Conservation (phyloP, 768 basidiomycete species). For the Galerina marginata region DNA sequence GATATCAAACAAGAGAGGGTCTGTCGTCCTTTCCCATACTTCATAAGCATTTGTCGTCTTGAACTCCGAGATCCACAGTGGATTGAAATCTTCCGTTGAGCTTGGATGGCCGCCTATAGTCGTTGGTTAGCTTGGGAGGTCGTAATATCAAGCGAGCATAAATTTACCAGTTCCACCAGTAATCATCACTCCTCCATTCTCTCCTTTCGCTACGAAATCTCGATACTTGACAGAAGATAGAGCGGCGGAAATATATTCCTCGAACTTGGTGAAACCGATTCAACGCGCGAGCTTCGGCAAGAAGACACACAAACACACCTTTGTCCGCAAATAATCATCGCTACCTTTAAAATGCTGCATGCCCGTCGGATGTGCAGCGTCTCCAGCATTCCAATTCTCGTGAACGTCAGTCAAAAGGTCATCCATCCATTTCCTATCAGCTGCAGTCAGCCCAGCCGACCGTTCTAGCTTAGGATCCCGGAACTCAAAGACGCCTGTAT, state of each 20-base stretch:
- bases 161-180: constrained; percentile 61
- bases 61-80: constrained; percentile 88
- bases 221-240: constrained; percentile 90
- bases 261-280: constrained; percentile 57
- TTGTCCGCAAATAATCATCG: constrained; percentile 91
- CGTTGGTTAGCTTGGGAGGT: constrained; percentile 1
- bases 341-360: constrained; percentile 90
- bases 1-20: constrained; percentile 93
- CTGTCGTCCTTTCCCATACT: constrained; percentile 90
- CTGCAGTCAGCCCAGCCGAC: constrained; percentile 80
- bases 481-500: constrained; percentile 87
- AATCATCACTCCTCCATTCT: constrained; percentile 67
- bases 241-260: constrained; percentile 92
- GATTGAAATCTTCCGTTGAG: constrained; percentile 81
- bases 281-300: neutral
- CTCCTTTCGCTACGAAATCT: constrained; percentile 79
- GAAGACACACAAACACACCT: constrained; percentile 49
- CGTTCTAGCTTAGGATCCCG: constrained; percentile 82
- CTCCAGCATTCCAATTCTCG: constrained; percentile 73
- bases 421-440: constrained; percentile 98
- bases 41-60: constrained; percentile 86
- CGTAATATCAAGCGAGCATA: neutral
- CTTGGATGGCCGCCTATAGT: constrained; percentile 56
- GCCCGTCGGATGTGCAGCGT: constrained; percentile 56
- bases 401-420: constrained; percentile 89